phyloP scores from a whole-genome alignment of 2,329 filamentous ascomycete species.

The Uncinocarpus reesii region DNA sequence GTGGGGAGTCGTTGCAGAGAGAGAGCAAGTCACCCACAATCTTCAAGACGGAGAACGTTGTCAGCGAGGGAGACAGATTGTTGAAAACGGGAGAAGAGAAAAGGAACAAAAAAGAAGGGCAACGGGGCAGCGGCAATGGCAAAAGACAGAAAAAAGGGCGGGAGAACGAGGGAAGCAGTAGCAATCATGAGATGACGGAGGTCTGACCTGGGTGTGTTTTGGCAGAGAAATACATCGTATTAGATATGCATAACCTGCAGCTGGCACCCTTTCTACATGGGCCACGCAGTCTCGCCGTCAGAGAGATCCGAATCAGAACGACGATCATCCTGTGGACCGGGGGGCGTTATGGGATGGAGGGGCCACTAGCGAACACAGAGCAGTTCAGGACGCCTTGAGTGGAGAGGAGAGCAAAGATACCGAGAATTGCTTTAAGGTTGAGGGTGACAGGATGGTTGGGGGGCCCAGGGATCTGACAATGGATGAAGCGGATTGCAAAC shows the following conservation, averaged over 20 bases:
- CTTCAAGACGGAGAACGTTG: not conserved
- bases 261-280: slow-evolving; percentile 10
- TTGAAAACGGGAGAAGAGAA: not conserved
- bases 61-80: not conserved
- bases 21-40: too few species aligned
- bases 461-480: slow-evolving; percentile 11
- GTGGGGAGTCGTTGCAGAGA: too few species aligned
- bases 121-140: not conserved
- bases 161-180: not conserved
- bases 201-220: not conserved
- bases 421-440: slow-evolving; percentile 9
- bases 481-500: slow-evolving; percentile 12
- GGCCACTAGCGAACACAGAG: not conserved
- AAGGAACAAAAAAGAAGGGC: not conserved
- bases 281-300: slow-evolving; percentile 13
- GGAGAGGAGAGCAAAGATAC: slow-evolving; percentile 3
- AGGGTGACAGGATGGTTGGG: slow-evolving; percentile 7
- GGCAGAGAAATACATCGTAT: slow-evolving; percentile 9
- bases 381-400: slow-evolving; percentile 1
- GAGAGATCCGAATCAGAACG: slow-evolving; percentile 11
- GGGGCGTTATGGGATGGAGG: not conserved
- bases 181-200: not conserved
- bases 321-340: slow-evolving; percentile 12
- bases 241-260: slow-evolving; percentile 12
- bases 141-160: not conserved